Conservation (phyloP, 768 basidiomycete genomes). For the Serendipita sp. region DNA sequence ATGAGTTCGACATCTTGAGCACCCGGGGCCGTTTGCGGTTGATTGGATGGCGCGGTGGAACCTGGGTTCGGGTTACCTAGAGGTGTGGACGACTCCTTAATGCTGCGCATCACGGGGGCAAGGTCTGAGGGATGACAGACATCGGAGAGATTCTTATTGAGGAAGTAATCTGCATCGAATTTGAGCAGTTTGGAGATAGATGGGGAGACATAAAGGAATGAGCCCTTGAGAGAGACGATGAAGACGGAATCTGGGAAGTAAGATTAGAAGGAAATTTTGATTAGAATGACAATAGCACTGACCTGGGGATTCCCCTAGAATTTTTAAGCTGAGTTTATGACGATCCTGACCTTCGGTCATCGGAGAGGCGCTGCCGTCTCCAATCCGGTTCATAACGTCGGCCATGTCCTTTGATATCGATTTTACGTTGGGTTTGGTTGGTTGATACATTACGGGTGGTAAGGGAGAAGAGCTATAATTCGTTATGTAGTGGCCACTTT, state of each 20-base stretch:
- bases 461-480: conserved; percentile 29
- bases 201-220: conserved; percentile 83
- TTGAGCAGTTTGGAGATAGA: conserved; percentile 64
- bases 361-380: neutral
- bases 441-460: neutral
- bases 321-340: conserved; percentile 16
- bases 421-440: neutral
- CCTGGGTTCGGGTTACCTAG: conserved; percentile 9
- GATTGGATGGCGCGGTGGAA: conserved; percentile 9
- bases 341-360: conserved; percentile 10
- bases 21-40: conserved; percentile 7
- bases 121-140: conserved; percentile 82
- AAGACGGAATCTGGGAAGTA: conserved; percentile 68
- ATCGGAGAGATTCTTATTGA: conserved; percentile 61
- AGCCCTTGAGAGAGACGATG: conserved; percentile 83
- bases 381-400: conserved; percentile 7
- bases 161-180: conserved; percentile 70
- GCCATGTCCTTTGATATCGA: conserved; percentile 5
- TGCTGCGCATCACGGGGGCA: conserved; percentile 77
- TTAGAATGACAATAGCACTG: conserved; percentile 18
- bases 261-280: conserved; percentile 27
- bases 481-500: conserved; percentile 60
- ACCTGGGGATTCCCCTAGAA: conserved; percentile 8
- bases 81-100: conserved; percentile 40
- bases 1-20: conserved; percentile 64